A percentile compares a stretch with the other conserved stretches of the same genome.
These are phyloP conservation scores for Leccinum arenicola DNA, from an alignment of 768 basidiomycete species.

Conservation along the genomic window DNA sequence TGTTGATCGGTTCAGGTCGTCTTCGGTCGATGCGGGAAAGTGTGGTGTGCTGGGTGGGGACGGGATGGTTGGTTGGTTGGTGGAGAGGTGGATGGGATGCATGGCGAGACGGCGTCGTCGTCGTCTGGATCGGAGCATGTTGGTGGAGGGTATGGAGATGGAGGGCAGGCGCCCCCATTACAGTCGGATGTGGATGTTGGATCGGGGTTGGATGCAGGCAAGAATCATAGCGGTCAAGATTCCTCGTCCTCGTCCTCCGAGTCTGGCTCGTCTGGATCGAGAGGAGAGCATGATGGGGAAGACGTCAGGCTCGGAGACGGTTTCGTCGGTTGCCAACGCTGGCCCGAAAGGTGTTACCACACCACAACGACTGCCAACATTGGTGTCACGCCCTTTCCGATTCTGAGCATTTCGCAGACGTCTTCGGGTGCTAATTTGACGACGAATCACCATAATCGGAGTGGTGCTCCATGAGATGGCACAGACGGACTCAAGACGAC, in stretches of 20 bases:
- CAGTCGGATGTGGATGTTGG: background rate
- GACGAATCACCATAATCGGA: background rate
- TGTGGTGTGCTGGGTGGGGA: too few relatives aligned
- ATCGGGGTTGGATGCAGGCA: slow-evolving; percentile 1
- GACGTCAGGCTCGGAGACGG: background rate
- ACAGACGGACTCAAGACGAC: slow-evolving; percentile 8
- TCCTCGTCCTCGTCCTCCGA: background rate
- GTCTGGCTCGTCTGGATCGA: background rate
- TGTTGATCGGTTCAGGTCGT: too few relatives aligned
- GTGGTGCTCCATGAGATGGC: background rate
- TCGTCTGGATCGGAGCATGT: too few relatives aligned
- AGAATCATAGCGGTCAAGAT: background rate
- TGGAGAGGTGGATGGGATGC: too few relatives aligned
- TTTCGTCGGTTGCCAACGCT: background rate
- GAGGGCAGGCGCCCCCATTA: too few relatives aligned
- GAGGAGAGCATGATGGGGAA: background rate
- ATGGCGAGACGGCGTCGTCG: too few relatives aligned
- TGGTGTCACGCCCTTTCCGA: slow-evolving; percentile 19
- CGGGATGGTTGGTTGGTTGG: too few relatives aligned
- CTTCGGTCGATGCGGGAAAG: too few relatives aligned
- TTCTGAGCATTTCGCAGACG: slow-evolving; percentile 16
- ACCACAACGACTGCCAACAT: background rate
- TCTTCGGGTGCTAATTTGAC: background rate
- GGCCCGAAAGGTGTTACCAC: background rate
- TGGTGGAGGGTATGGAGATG: too few relatives aligned